Evolutionary conservation across 2,329 filamentous ascomycete species (phyloP).

Genomic region (Cryoendolithus antarcticus): DNA sequence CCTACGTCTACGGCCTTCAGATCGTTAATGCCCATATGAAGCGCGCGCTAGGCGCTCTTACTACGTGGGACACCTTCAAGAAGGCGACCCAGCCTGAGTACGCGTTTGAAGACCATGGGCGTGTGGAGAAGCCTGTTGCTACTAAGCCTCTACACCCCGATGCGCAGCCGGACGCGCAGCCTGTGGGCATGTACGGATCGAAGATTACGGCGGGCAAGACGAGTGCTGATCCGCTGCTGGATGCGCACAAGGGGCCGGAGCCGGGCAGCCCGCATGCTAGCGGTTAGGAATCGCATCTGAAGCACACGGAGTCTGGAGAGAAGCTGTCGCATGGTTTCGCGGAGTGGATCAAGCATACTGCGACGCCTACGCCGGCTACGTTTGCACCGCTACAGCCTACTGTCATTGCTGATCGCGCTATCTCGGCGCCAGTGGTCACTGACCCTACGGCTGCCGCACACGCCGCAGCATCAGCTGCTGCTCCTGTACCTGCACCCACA

Average conservation of each 20-base stretch:
- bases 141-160: background rate
- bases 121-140: no score
- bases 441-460: no score
- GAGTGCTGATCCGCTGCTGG: background rate
- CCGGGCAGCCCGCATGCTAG: slow-evolving; percentile 2
- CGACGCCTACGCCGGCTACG: background rate
- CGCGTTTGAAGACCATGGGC: slow-evolving; percentile 1
- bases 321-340: no score
- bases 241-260: slow-evolving; percentile 3
- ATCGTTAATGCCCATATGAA: slow-evolving; percentile 82
- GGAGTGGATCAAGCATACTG: background rate
- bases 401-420: no score
- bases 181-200: slow-evolving; percentile 1
- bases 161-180: slow-evolving; percentile 2
- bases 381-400: background rate
- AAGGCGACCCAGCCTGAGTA: slow-evolving; percentile 35
- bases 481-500: no score
- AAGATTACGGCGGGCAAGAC: background rate
- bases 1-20: slow-evolving; percentile 85
- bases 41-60: slow-evolving; percentile 76
- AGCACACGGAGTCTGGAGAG: no score
- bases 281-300: slow-evolving; percentile 5
- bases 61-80: slow-evolving; percentile 71
- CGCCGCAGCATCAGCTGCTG: no score
- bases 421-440: no score